Conservation (phyloP, 2,329 filamentous ascomycete species). For the Chaetomium strumarium region DNA sequence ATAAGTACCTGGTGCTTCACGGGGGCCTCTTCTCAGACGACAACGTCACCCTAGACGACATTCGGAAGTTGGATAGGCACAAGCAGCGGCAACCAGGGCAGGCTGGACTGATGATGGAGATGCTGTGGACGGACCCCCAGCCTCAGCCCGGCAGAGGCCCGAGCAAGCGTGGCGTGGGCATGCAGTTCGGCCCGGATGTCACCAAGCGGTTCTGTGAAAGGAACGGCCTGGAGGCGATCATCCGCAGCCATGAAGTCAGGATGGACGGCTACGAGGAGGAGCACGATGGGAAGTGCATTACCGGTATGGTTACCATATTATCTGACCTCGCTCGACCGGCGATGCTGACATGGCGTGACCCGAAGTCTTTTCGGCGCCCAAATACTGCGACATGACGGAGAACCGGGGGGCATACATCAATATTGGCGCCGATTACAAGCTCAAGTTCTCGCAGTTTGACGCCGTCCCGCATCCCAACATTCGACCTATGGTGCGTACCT, state of each 20-base stretch:
- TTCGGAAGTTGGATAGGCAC: constrained; percentile 86
- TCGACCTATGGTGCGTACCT: constrained; percentile 69
- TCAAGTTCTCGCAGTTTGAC: constrained; percentile 88
- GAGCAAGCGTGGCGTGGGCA: constrained; percentile 91
- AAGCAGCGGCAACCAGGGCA: constrained; percentile 90
- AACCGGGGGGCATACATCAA: constrained; percentile 99
- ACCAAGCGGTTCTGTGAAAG: constrained; percentile 95
- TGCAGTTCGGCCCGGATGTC: constrained; percentile 95
- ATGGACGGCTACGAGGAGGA: constrained; percentile 99
- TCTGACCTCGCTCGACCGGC: neutral
- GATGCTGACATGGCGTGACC: constrained; percentile 24
- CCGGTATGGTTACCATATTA: constrained; percentile 52
- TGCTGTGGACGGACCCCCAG: constrained; percentile 98
- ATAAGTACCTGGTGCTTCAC: constrained; percentile 87
- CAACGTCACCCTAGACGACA: constrained; percentile 84
- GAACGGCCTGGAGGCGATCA: constrained; percentile 90
- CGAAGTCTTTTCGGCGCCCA: constrained; percentile 89
- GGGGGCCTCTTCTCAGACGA: constrained; percentile 96
- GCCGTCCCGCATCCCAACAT: constrained; percentile 95
- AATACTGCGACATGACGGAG: constrained; percentile 95
- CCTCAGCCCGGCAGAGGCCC: constrained; percentile 78
- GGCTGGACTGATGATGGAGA: constrained; percentile 97
- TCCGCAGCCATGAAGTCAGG: constrained; percentile 93
- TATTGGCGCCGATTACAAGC: constrained; percentile 83
- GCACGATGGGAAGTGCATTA: constrained; percentile 92